phyloP scores from a whole-genome alignment of 441 rosid genomes.

The Adansonia madagascariensis region DNA sequence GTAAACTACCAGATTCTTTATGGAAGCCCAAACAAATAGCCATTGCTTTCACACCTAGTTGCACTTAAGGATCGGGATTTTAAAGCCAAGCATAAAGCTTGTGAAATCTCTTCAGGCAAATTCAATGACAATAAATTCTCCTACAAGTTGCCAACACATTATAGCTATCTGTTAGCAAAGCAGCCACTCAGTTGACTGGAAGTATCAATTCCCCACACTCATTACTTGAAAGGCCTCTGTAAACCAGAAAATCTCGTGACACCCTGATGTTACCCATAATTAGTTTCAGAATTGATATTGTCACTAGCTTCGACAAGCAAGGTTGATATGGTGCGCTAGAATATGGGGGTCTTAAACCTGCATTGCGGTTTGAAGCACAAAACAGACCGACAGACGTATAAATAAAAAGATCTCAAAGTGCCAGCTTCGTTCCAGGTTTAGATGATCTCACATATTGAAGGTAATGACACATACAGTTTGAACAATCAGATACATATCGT shows the following conservation, averaged over 20 bases:
- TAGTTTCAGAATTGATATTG: neutral
- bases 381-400: neutral
- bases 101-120: neutral
- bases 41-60: neutral
- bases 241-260: neutral
- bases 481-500: neutral
- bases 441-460: neutral
- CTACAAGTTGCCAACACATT: neutral
- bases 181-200: neutral
- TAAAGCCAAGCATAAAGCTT: neutral
- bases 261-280: slow-evolving; percentile 6
- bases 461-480: slow-evolving; percentile 3
- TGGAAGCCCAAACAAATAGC: neutral
- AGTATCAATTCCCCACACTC: neutral
- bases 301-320: slow-evolving; percentile 3
- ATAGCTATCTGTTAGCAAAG: neutral
- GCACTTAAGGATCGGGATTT: neutral
- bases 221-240: neutral
- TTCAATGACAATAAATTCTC: slow-evolving; percentile 9
- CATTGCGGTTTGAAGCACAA: neutral
- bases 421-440: neutral
- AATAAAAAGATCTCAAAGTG: neutral
- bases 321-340: neutral
- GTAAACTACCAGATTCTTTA: neutral
- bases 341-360: neutral